Conservation (phyloP, 805 yeast species). For the Tetrapisispora phaffii region DNA sequence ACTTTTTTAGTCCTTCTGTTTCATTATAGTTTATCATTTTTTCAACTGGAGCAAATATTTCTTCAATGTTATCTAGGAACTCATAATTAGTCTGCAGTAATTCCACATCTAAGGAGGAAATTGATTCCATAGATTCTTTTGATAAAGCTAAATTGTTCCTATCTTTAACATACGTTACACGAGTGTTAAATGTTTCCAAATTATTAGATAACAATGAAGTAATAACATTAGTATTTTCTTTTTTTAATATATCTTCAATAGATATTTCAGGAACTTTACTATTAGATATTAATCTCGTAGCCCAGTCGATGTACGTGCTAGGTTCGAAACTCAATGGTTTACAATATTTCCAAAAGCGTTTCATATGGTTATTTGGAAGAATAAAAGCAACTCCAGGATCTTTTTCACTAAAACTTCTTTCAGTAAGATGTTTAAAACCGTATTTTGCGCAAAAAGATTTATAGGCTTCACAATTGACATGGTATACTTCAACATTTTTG, state of each 20-base stretch:
- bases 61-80: not conserved
- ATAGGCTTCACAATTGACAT: slow-evolving; percentile 50
- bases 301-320: slow-evolving; percentile 35
- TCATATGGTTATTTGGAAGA: slow-evolving; percentile 36
- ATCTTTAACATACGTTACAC: not conserved
- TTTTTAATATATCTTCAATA: slow-evolving; percentile 5
- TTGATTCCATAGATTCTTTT: not conserved
- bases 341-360: slow-evolving; percentile 9
- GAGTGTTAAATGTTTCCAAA: not conserved
- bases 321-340: slow-evolving; percentile 18
- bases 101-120: not conserved
- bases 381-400: slow-evolving; percentile 41
- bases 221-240: slow-evolving; percentile 9
- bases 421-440: slow-evolving; percentile 34
- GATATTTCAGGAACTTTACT: slow-evolving; percentile 31
- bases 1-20: slow-evolving; percentile 18
- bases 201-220: not conserved
- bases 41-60: not conserved
- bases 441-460: slow-evolving; percentile 42
- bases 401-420: slow-evolving; percentile 10
- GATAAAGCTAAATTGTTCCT: not conserved
- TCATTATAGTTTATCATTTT: slow-evolving; percentile 34
- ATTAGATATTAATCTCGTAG: slow-evolving; percentile 39
- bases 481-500: slow-evolving; percentile 36
- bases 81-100: not conserved